phyloP scores from a whole-genome alignment of 306 rosid genomes.

The Ormosia emarginata region DNA sequence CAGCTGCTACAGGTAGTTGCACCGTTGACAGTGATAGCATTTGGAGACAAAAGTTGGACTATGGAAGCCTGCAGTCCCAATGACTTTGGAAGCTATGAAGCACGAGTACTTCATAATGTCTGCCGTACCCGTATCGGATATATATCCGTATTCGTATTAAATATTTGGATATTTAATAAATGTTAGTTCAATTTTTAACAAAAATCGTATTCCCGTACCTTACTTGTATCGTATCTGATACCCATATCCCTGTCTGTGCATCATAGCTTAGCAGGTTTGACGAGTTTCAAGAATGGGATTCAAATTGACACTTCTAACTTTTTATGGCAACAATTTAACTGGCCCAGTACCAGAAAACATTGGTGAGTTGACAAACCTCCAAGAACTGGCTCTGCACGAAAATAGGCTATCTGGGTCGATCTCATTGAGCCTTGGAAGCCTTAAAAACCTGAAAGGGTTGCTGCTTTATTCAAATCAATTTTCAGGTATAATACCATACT shows the following conservation, averaged over 20 bases:
- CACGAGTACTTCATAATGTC: no score
- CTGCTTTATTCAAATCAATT: constrained; percentile 42
- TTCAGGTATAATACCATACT: constrained; percentile 45
- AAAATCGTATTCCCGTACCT: no score
- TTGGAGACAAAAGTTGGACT: constrained; percentile 11
- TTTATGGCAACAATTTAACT: constrained; percentile 55
- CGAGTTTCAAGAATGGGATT: constrained; percentile 58
- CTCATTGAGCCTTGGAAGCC: constrained; percentile 49
- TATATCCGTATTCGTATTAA: no score
- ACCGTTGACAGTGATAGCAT: constrained; percentile 23
- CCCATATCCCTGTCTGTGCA: no score
- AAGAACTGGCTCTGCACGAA: constrained; percentile 49
- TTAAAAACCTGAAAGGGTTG: constrained; percentile 34
- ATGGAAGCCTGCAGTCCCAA: constrained; percentile 36
- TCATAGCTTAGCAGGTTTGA: no score
- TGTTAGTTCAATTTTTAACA: no score
- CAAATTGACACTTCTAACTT: constrained; percentile 44
- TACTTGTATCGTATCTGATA: no score
- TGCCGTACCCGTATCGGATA: no score
- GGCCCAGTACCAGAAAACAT: constrained; percentile 66
- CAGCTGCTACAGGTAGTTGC: constrained; percentile 25
- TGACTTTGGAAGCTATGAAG: constrained; percentile 60
- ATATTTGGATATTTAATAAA: no score
- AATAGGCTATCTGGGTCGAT: constrained; percentile 50
- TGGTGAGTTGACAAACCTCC: constrained; percentile 54